Percentiles rank a stretch among this genome's conserved stretches.
Evolutionary conservation across 2,329 filamentous ascomycete genomes (phyloP).

Genomic region (Aspergillus terreus): DNA sequence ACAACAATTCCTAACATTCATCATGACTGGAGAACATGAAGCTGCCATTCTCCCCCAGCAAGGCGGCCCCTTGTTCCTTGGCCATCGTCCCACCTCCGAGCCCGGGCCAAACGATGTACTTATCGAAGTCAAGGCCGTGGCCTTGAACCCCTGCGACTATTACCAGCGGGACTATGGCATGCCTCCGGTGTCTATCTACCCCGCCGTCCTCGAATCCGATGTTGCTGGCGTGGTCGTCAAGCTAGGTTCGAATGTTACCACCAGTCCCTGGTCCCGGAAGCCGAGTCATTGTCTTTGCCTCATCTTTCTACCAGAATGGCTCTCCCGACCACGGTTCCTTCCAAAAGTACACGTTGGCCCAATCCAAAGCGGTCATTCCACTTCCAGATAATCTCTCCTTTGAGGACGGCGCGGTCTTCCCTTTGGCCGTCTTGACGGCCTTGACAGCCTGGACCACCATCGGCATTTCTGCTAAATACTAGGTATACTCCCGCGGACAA

Average conservation of each 20-base stretch:
- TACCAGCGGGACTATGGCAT: conserved; percentile 20
- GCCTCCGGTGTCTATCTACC: conserved; percentile 19
- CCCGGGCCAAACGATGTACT: conserved; percentile 38
- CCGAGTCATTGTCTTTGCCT: conserved; percentile 28
- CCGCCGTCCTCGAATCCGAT: conserved; percentile 28
- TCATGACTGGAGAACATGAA: conserved; percentile 8
- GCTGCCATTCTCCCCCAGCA: conserved; percentile 14
- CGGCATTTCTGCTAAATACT: conserved; percentile 23
- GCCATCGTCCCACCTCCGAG: conserved; percentile 20
- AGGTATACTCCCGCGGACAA: conserved; percentile 18
- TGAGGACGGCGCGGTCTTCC: conserved; percentile 23
- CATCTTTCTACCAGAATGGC: conserved; percentile 24
- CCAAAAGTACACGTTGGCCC: conserved; percentile 27
- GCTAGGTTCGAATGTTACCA: conserved; percentile 22
- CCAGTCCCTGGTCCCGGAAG: conserved; percentile 20
- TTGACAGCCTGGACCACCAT: conserved; percentile 18
- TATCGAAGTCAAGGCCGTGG: conserved; percentile 40
- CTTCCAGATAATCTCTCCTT: conserved; percentile 28
- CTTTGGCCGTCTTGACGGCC: conserved; percentile 22
- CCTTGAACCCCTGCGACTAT: conserved; percentile 41
- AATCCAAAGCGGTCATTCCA: conserved; percentile 23
- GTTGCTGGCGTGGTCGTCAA: conserved; percentile 28
- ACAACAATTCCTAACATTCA: not conserved
- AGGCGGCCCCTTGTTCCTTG: conserved; percentile 9
- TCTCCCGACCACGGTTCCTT: conserved; percentile 26